phyloP scores from a whole-genome alignment of 257 asterid genomes.

The Rubia yunnanensis region DNA sequence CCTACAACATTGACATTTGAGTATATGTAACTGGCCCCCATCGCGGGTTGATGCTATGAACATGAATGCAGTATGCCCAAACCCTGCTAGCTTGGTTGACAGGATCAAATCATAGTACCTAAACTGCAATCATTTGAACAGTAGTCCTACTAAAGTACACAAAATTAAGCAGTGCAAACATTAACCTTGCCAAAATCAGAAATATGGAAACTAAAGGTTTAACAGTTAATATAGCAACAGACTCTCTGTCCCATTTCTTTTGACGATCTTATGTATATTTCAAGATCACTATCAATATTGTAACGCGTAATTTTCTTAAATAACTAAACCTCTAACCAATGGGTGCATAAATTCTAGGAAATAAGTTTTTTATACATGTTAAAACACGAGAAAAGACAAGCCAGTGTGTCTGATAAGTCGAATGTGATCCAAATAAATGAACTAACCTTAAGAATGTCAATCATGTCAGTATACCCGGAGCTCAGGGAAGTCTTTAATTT shows the following conservation, averaged over 20 bases:
- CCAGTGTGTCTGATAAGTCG: too few relatives aligned
- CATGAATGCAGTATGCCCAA: conserved; percentile 78
- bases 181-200: neutral
- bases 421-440: too few relatives aligned
- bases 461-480: conserved; percentile 64
- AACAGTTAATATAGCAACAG: too few relatives aligned
- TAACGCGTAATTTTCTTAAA: too few relatives aligned
- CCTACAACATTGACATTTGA: conserved; percentile 85
- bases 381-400: too few relatives aligned
- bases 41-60: conserved; percentile 76
- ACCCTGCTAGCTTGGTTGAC: conserved; percentile 74
- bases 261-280: too few relatives aligned
- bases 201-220: neutral
- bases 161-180: neutral
- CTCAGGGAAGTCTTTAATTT: conserved; percentile 60
- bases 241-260: too few relatives aligned
- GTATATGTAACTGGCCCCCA: conserved; percentile 62
- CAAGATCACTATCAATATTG: too few relatives aligned
- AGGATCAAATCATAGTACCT: conserved; percentile 75
- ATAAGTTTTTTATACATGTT: too few relatives aligned
- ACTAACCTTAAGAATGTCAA: conserved; percentile 70
- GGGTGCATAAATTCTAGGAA: too few relatives aligned
- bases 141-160: neutral
- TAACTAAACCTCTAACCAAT: too few relatives aligned
- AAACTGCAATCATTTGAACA: conserved; percentile 36